Percentiles rank a stretch among this genome's conserved stretches.
phyloP scores from a whole-genome alignment of 2,329 filamentous ascomycete species.

The Dactylellina cionopaga region DNA sequence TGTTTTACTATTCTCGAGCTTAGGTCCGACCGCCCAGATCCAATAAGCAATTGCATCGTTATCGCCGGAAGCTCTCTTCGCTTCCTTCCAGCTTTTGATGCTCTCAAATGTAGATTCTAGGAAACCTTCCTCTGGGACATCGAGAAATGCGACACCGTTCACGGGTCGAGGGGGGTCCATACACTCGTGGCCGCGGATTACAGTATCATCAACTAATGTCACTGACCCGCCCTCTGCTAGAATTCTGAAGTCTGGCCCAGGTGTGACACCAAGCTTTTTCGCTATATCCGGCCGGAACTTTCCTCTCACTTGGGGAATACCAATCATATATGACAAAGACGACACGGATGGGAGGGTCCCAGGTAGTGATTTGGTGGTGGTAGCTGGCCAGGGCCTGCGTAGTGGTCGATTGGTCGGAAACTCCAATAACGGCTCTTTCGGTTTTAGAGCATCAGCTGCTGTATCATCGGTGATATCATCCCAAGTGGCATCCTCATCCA shows the following conservation, averaged over 20 bases:
- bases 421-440: conserved; percentile 15
- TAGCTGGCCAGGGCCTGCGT: conserved; percentile 77
- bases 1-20: conserved; percentile 70
- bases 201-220: conserved; percentile 70
- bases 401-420: conserved; percentile 40
- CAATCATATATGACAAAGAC: conserved; percentile 86
- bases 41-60: conserved; percentile 74
- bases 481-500: conserved; percentile 12
- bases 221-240: conserved; percentile 74
- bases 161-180: conserved; percentile 74
- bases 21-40: conserved; percentile 79
- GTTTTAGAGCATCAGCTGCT: not conserved
- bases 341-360: conserved; percentile 72
- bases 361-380: conserved; percentile 73
- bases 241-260: conserved; percentile 68
- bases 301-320: conserved; percentile 78
- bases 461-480: conserved; percentile 13
- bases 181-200: conserved; percentile 87
- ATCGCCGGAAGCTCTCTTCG: conserved; percentile 71
- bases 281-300: conserved; percentile 79
- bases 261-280: conserved; percentile 71
- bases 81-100: conserved; percentile 76
- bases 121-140: conserved; percentile 77
- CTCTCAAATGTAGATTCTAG: conserved; percentile 65
- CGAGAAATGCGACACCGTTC: conserved; percentile 79